A percentile compares a stretch with the other conserved stretches of the same genome.
phyloP scores from a whole-genome alignment of 306 rosid genomes.

The Prunus mira region DNA sequence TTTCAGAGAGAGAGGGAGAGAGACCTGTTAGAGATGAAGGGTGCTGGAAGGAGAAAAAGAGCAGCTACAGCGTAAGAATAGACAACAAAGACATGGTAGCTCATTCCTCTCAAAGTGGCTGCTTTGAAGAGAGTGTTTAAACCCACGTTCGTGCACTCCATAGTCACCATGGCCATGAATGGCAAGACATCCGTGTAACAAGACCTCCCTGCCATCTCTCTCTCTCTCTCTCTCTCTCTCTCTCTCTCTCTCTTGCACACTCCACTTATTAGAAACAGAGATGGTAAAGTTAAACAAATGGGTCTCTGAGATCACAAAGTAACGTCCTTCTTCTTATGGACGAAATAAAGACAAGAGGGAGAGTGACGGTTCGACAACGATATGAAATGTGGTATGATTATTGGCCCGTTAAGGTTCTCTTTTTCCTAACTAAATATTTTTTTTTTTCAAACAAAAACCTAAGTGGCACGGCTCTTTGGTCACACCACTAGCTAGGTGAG shows the following conservation, averaged over 20 bases:
- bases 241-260: background rate
- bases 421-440: background rate
- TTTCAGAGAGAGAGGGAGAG: background rate
- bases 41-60: constrained; percentile 55
- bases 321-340: background rate
- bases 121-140: constrained; percentile 81
- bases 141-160: constrained; percentile 67
- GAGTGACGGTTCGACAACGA: background rate
- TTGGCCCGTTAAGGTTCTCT: background rate
- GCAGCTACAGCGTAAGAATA: constrained; percentile 72
- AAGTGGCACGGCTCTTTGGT: background rate
- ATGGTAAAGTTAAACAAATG: background rate
- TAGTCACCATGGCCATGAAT: constrained; percentile 53
- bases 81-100: constrained; percentile 68
- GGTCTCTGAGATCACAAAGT: background rate
- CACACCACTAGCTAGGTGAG: background rate
- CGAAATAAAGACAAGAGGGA: background rate
- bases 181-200: constrained; percentile 49
- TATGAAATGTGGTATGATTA: background rate
- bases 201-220: constrained; percentile 20
- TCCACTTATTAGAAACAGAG: background rate
- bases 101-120: constrained; percentile 70
- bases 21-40: constrained; percentile 58
- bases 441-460: too few species aligned
- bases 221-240: background rate